A percentile compares a stretch with the other conserved stretches of the same genome.
Evolutionary conservation across 129 eudicot genomes (phyloP).

Genomic region (Scalesia atractyloides): DNA sequence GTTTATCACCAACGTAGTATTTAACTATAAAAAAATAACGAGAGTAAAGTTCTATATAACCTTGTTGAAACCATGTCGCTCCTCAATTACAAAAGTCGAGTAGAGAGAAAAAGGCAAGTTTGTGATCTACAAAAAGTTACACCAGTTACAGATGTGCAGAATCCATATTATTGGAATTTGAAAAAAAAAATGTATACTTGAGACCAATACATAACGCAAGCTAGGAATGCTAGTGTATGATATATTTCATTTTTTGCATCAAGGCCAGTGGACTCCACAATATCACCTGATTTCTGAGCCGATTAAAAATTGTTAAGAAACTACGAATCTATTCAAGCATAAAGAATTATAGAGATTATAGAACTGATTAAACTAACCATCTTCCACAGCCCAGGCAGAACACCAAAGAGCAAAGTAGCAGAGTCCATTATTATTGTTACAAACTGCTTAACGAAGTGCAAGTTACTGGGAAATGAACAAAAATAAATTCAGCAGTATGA

Average conservation of each 20-base stretch:
- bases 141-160: neutral
- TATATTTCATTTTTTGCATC: slow-evolving; percentile 82
- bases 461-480: slow-evolving; percentile 49
- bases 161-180: neutral
- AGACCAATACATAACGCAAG: slow-evolving; percentile 93
- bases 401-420: slow-evolving; percentile 69
- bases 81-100: slow-evolving; percentile 93
- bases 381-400: slow-evolving; percentile 98
- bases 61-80: slow-evolving; percentile 94
- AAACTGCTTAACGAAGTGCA: slow-evolving; percentile 82
- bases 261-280: slow-evolving; percentile 61
- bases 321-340: neutral
- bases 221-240: slow-evolving; percentile 87
- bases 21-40: slow-evolving; percentile 14
- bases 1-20: slow-evolving; percentile 6
- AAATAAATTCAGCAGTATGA: slow-evolving; percentile 11
- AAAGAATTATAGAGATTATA: slow-evolving; percentile 40
- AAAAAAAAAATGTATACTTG: slow-evolving; percentile 57
- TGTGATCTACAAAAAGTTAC: slow-evolving; percentile 56
- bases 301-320: slow-evolving; percentile 22
- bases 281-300: slow-evolving; percentile 72
- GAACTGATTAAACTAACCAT: slow-evolving; percentile 40
- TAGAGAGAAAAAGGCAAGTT: slow-evolving; percentile 91
- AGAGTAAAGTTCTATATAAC: slow-evolving; percentile 32
- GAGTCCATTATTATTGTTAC: slow-evolving; percentile 84